Percentiles rank a stretch among this genome's conserved stretches.
phyloP scores from a whole-genome alignment of 139 green algal genomes.

The Parachlorella kessleri region DNA sequence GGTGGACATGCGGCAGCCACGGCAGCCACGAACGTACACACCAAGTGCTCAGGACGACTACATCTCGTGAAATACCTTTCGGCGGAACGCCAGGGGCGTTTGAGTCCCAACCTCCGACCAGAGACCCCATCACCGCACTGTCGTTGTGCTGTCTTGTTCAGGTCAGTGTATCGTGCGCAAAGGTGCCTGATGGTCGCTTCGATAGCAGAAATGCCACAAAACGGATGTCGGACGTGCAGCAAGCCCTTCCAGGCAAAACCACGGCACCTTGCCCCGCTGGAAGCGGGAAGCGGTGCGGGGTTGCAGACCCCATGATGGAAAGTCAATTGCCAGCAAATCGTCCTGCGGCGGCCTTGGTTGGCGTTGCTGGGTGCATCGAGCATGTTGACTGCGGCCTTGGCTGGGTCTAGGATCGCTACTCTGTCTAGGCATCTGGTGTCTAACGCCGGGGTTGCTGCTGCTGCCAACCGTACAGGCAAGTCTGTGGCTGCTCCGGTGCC shows the following conservation, averaged over 20 bases:
- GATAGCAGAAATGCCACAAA: neutral
- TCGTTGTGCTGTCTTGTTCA: neutral
- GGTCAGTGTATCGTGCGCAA: neutral
- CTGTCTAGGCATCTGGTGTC: neutral
- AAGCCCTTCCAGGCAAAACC: neutral
- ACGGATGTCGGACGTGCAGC: no score
- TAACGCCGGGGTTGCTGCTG: no score
- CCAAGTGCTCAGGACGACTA: neutral
- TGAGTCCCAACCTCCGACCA: conserved; percentile 9
- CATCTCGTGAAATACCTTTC: neutral
- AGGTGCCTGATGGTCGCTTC: neutral
- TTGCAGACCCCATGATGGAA: no score
- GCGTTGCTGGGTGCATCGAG: no score
- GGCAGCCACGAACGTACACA: neutral
- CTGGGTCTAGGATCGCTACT: neutral
- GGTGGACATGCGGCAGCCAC: neutral
- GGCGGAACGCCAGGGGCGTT: neutral
- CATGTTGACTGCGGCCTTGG: no score
- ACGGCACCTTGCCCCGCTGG: neutral
- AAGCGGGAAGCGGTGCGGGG: neutral
- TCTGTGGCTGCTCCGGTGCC: neutral
- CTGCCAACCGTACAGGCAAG: neutral
- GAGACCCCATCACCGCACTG: conserved; percentile 2
- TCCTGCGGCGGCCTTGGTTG: no score
- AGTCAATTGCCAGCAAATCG: no score